A percentile compares a stretch with the other conserved stretches of the same genome.
phyloP scores from a whole-genome alignment of 2,329 filamentous ascomycete genomes.

The Cladosporium sp. region DNA sequence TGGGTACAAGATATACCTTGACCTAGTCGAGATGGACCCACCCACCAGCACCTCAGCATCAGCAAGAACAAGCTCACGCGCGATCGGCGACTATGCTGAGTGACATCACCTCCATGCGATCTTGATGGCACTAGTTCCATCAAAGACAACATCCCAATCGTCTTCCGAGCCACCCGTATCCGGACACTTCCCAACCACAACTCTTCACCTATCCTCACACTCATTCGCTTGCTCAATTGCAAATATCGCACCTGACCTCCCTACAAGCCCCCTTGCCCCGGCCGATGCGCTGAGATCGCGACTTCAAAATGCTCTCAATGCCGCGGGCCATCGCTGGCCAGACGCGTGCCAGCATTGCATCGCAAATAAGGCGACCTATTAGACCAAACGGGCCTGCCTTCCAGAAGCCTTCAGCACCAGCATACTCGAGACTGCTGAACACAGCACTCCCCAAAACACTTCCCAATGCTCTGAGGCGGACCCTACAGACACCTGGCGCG shows the following conservation, averaged over 20 bases:
- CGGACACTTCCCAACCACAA: not conserved
- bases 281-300: conserved; percentile 8
- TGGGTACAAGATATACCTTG: too few relatives aligned
- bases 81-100: conserved; percentile 4
- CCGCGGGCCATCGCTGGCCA: conserved; percentile 18
- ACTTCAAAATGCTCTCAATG: conserved; percentile 9
- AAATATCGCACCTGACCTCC: not conserved
- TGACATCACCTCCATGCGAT: conserved; percentile 1
- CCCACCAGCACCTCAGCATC: not conserved
- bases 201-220: not conserved
- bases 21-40: not conserved
- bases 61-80: conserved; percentile 13
- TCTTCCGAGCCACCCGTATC: conserved; percentile 13
- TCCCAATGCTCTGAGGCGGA: conserved; percentile 22
- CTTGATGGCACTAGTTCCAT: not conserved
- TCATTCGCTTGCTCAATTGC: not conserved
- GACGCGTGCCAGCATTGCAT: conserved; percentile 14
- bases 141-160: not conserved
- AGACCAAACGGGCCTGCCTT: not conserved
- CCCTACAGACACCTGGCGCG: conserved; percentile 20
- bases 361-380: not conserved
- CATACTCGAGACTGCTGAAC: not conserved
- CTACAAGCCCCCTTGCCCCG: not conserved
- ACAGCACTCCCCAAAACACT: conserved; percentile 18
- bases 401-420: not conserved